Base-by-base conservation (phyloP, 371 early-diverging fungal species). In the Mucor velutinosus region DNA sequence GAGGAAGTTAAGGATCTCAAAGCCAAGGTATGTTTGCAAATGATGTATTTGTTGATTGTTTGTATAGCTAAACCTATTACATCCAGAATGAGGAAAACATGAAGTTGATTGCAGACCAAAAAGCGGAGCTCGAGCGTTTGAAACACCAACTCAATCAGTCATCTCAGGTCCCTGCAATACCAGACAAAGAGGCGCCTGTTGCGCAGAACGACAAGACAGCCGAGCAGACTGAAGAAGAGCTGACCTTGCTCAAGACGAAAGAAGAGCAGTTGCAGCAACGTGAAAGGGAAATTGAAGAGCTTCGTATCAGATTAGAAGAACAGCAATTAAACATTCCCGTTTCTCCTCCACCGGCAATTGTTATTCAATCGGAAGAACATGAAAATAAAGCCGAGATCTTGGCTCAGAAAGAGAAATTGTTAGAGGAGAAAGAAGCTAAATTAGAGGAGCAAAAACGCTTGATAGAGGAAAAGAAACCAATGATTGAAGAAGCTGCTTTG, bases 21-120 rank as follows among this genome's bases (percentile, higher is more conserved):
- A 63, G 68, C 68, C 6, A 71, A 71, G 69, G 75, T 75, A 68
- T 30, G 57, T 25, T 55, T 55, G 29, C 55, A 15, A 7, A 21
- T 17, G n/a, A 61, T 12, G 14, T 19, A 47, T 23, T 35, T 32
- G 10, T 27, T 23, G 7, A 25, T 53, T 25, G 33, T 25, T 37
- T 37, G 6, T 7, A 25, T 15, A 51, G 2, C 27, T 32, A 57
- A 43, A 30, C 14, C 55, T 49, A 60, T 29, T 21, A 19, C 58
- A 41, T 61, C 5, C 37, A 79, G 84, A 81, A 81, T 66, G 75
- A 81, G 21, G 78, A 72, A 58, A 75, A 81, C 41, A 60, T 78
- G 32, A 72, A 79, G 37, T 63, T 81, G 62, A 81, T 83, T 69
- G 84, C 76, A 29, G 68, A 81, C 33, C 81, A 83, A 60, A 64